A percentile compares a stretch with the other conserved stretches of the same genome.
phyloP scores from a whole-genome alignment of 2,329 filamentous ascomycete species.

The Phaeophleospora eucalypticola region DNA sequence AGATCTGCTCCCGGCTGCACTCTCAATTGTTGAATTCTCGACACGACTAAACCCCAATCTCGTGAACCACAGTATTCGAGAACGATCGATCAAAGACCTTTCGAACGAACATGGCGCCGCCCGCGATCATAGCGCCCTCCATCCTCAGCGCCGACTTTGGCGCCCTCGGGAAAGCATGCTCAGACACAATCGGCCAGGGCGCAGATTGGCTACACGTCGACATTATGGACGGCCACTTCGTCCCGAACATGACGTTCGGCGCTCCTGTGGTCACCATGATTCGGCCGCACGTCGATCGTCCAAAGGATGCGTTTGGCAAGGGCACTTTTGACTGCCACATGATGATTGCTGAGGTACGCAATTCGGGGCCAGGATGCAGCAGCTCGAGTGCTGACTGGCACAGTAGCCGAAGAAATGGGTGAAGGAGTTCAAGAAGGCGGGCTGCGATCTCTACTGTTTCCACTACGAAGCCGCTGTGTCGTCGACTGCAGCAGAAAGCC shows the following conservation, averaged over 20 bases:
- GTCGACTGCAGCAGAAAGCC: constrained; percentile 78
- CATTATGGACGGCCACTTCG: constrained; percentile 98
- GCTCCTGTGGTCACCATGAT: constrained; percentile 94
- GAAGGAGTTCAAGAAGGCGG: constrained; percentile 86
- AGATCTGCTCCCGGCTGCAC: no score
- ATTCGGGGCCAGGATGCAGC: neutral
- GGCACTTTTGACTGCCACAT: constrained; percentile 99
- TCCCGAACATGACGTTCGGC: constrained; percentile 97
- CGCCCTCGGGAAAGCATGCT: constrained; percentile 79
- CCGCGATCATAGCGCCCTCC: constrained; percentile 94
- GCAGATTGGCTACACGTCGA: constrained; percentile 95
- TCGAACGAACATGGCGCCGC: constrained; percentile 66
- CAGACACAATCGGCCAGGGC: constrained; percentile 76
- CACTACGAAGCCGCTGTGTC: constrained; percentile 92
- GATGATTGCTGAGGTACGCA: constrained; percentile 94
- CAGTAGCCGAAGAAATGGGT: constrained; percentile 94
- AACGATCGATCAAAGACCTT: neutral
- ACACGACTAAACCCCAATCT: no score
- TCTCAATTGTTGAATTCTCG: no score
- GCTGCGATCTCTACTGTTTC: constrained; percentile 99
- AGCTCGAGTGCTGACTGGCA: constrained; percentile 21
- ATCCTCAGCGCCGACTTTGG: constrained; percentile 97
- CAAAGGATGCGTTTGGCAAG: constrained; percentile 64
- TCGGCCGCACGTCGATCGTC: constrained; percentile 75
- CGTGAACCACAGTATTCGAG: neutral